Conservation (phyloP, 1,284 basidiomycete species). For the Irpex sp. region DNA sequence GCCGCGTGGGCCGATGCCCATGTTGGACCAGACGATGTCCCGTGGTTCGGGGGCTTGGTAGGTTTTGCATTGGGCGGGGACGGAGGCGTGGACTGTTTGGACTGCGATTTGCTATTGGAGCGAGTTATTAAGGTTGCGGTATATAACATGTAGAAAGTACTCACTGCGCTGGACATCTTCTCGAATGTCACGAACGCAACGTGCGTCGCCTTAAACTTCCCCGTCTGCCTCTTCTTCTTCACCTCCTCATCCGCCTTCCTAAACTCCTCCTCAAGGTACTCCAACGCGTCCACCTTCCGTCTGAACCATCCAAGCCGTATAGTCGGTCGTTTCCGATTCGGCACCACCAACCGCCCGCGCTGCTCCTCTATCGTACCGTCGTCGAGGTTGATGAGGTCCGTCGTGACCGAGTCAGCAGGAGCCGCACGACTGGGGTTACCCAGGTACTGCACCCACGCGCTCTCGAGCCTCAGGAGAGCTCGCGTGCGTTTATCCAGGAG, state of each 20-base stretch:
- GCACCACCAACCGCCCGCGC: conserved; percentile 59
- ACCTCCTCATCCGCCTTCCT: conserved; percentile 76
- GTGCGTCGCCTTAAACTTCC: conserved; percentile 77
- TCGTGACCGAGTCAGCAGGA: conserved; percentile 51
- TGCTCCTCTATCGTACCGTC: conserved; percentile 43
- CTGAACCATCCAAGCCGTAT: conserved; percentile 66
- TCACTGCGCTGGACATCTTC: conserved; percentile 85
- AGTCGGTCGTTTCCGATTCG: conserved; percentile 69
- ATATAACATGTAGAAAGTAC: conserved; percentile 25
- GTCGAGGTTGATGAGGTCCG: conserved; percentile 52
- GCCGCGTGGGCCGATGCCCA: conserved; percentile 60
- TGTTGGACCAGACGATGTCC: conserved; percentile 93
- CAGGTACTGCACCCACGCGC: conserved; percentile 85
- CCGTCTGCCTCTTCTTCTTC: conserved; percentile 58
- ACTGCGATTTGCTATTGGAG: conserved; percentile 78
- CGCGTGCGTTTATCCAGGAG: conserved; percentile 77
- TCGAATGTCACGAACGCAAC: conserved; percentile 97
- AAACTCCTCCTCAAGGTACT: conserved; percentile 79
- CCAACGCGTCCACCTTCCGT: conserved; percentile 78
- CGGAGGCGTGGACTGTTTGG: conserved; percentile 79
- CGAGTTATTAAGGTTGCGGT: no score
- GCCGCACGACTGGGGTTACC: conserved; percentile 86
- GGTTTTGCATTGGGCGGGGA: conserved; percentile 65
- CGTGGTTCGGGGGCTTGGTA: conserved; percentile 89
- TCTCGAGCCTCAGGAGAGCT: conserved; percentile 77